Conservation (phyloP, 192 early-diverging fungal genomes). For the Backusella tuberculispora region DNA sequence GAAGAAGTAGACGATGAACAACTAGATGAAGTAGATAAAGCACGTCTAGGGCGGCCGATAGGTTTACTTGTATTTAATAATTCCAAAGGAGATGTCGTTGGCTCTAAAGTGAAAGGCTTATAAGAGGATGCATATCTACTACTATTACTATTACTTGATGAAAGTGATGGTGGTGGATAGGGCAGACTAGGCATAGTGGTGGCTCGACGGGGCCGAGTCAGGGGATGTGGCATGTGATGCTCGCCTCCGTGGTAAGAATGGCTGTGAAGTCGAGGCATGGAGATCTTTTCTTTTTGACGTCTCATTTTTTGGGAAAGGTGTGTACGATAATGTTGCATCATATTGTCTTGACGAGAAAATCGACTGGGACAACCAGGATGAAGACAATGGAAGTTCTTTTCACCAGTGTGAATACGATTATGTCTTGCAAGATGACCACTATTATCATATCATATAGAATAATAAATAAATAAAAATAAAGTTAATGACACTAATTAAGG, state of each 20-base stretch:
- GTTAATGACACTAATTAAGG: constrained; percentile 17
- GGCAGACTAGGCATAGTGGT: constrained; percentile 24
- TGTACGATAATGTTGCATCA: constrained; percentile 87
- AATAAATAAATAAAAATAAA: background rate
- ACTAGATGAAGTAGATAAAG: constrained; percentile 16
- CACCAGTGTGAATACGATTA: constrained; percentile 81
- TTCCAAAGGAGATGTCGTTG: background rate
- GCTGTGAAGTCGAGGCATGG: constrained; percentile 17
- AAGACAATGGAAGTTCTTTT: constrained; percentile 75
- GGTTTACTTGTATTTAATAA: background rate
- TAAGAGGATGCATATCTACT: constrained; percentile 10
- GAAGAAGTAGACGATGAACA: constrained; percentile 9
- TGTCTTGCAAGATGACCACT: constrained; percentile 85
- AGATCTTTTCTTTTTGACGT: constrained; percentile 36
- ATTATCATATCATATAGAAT: background rate
- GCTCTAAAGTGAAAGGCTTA: background rate
- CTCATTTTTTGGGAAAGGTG: constrained; percentile 73
- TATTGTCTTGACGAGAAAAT: constrained; percentile 85
- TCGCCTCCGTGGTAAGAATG: constrained; percentile 20
- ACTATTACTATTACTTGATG: constrained; percentile 15
- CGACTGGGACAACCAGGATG: constrained; percentile 69
- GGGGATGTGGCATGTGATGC: constrained; percentile 23
- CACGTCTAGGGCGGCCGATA: constrained; percentile 3
- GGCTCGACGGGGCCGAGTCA: constrained; percentile 22
- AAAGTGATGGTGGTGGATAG: constrained; percentile 30